Base-by-base conservation (phyloP, 305 asterid species). In the Plantago lanceolata region DNA sequence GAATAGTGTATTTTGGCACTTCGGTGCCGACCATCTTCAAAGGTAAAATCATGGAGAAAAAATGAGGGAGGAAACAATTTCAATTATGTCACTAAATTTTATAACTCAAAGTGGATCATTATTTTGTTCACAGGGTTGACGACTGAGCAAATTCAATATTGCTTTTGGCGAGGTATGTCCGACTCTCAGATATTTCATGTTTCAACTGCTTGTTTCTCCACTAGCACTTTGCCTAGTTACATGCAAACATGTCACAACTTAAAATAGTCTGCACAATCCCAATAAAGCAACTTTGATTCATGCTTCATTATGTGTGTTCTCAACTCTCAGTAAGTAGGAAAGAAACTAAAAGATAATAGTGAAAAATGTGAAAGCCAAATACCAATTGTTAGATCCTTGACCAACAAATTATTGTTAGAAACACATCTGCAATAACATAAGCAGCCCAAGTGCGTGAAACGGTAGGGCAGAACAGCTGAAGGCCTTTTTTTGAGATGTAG, bases 1-100 rank as follows among this genome's bases (percentile, higher is more conserved):
- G 94, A 65, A 89, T 84, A 59, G 97, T 92, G 77, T 92, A 82
- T 82, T 92, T 92, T 75, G 97, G 98, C 71, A 92, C 98, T 71
- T 92, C 98, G 33, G 77, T 87, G 65, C 95, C 97, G 57, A 82
- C 94, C 47, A 92, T 92, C 51, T 92, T 92, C 70, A 92, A 84
- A 83, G 97, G 98, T 89, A 76, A 72, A 24, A 59, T 50, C 20
- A 61, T 48, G 43, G 63, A 71, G 40, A 44, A 33, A 63, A 21
- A 29, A 65, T 19, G 45, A 9, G 15, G 45, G 45, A 1, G 45
- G 11, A 40, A 9, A 40, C 15, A 40, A 9, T 40, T 40, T 40
- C 16, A 40, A 40, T 66, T 49, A 52, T 45, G 26, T 50, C 26
- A 7, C 31, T 48, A 9, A 11, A 29, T 45, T 70, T 71, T 61